phyloP scores from a whole-genome alignment of 352 stramenopile genomes.

The Globisporangium canariense region DNA sequence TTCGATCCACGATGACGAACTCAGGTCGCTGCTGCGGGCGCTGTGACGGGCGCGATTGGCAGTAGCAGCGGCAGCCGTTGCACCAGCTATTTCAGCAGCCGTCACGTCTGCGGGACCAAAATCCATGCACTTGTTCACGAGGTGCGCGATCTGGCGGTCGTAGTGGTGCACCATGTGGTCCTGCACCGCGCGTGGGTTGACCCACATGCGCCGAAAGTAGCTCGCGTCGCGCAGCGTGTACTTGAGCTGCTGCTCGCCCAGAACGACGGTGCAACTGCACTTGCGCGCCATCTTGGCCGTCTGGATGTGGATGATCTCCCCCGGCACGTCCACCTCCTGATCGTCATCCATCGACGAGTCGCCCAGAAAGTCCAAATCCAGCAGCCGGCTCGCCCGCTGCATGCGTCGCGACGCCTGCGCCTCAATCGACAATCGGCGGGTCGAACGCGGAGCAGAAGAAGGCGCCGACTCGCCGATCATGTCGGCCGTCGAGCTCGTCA shows the following conservation, averaged over 20 bases:
- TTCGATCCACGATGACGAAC: constrained; percentile 29
- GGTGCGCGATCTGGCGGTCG: constrained; percentile 60
- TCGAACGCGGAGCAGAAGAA: background rate
- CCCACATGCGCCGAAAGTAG: constrained; percentile 69
- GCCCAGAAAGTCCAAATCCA: constrained; percentile 32
- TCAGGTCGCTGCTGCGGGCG: constrained; percentile 22
- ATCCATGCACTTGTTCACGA: constrained; percentile 57
- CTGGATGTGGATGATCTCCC: constrained; percentile 69
- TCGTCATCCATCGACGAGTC: constrained; percentile 37
- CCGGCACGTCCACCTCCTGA: constrained; percentile 65
- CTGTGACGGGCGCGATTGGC: background rate
- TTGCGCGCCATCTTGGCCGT: constrained; percentile 47
- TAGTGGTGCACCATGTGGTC: constrained; percentile 86
- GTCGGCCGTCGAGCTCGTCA: background rate
- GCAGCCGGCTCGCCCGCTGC: constrained; percentile 12
- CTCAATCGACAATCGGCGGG: background rate
- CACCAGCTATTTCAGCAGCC: background rate
- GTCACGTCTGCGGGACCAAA: constrained; percentile 16
- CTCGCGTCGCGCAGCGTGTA: constrained; percentile 65
- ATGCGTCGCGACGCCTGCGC: background rate
- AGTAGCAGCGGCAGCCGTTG: background rate
- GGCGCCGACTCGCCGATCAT: background rate
- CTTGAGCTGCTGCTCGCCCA: constrained; percentile 66
- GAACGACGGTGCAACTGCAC: constrained; percentile 61
- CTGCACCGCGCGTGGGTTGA: constrained; percentile 51